These are phyloP conservation scores for Beverwykella pulmonaria DNA, from an alignment of 495 filamentous ascomycete species.

Conservation along the genomic window DNA sequence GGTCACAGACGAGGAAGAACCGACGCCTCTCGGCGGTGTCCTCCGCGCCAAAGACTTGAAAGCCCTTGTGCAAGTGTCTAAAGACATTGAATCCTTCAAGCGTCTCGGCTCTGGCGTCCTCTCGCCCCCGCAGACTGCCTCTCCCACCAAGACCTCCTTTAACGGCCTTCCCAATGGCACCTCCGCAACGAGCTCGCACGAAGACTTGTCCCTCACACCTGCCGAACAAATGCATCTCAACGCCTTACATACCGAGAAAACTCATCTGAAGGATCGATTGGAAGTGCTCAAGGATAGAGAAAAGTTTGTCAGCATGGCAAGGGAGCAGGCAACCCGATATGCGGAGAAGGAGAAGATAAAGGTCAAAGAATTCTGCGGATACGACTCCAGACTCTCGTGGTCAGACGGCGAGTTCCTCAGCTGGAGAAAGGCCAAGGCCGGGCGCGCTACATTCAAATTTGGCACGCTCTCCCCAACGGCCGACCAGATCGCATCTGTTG, in stretches of 20 bases:
- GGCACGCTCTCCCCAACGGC: slow-evolving; percentile 36
- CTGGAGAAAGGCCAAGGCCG: slow-evolving; percentile 43
- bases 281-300: slow-evolving; percentile 47
- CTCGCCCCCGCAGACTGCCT: slow-evolving; percentile 45
- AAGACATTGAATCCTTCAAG: slow-evolving; percentile 58
- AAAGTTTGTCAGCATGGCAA: slow-evolving; percentile 44
- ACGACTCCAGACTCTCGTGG: slow-evolving; percentile 63
- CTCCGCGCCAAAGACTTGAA: slow-evolving; percentile 62
- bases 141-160: slow-evolving; percentile 35
- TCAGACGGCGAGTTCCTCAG: slow-evolving; percentile 60
- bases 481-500: slow-evolving; percentile 29
- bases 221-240: slow-evolving; percentile 37
- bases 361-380: slow-evolving; percentile 66
- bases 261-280: slow-evolving; percentile 37
- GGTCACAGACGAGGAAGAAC: slow-evolving; percentile 47
- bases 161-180: slow-evolving; percentile 14
- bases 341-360: slow-evolving; percentile 46
- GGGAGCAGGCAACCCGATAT: slow-evolving; percentile 39
- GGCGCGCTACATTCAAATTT: slow-evolving; percentile 31
- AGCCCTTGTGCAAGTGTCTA: slow-evolving; percentile 53
- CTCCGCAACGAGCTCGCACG: neutral
- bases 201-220: slow-evolving; percentile 30
- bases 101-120: slow-evolving; percentile 57
- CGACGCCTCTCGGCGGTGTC: slow-evolving; percentile 60
- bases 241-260: slow-evolving; percentile 37